Base-by-base conservation (phyloP, 768 basidiomycete genomes). In the Dioszegia hungarica region DNA sequence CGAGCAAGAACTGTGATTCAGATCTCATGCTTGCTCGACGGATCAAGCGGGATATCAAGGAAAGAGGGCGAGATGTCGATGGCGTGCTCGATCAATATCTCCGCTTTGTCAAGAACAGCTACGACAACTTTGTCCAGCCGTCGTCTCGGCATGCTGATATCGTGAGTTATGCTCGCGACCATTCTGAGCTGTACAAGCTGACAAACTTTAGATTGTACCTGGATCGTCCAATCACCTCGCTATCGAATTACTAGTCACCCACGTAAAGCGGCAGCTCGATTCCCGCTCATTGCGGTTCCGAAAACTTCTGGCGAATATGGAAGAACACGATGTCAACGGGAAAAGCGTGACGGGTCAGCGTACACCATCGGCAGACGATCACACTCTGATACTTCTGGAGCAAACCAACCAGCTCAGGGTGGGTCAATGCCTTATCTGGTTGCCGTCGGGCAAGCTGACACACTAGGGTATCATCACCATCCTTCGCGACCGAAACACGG, bases 181-280 rank as follows among this genome's bases (percentile, higher is more conserved):
- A n/a, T n/a, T n/a, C n/a, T n/a, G n/a, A n/a, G n/a, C n/a, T n/a
- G n/a, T n/a, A n/a, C n/a, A n/a, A n/a, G n/a, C n/a, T n/a, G n/a
- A n/a, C n/a, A n/a, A n/a, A n/a, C n/a, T n/a, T n/a, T 59, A 94
- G 92, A 93, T 97, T 62, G 93, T 99, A n/a, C 93, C 93, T 1
- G 94, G 94, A 2, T 83, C 84, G 2, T 85, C 90, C 62, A 98
- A 98, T 68, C 75, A 82, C 20, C 86, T 94, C 10, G 92, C 94
- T 3, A 91, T 95, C 53, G 93, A 95, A 59, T 80, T 99, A 36
- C 90, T 99, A 51, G 85, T 86, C 15, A 90, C 89, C 1, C 95
- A 98, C 70, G 84, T 98, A 56, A 83, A 85, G 25, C 83, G 86
- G 36, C 86, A 95, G 73, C 81, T 98, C 43, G 83, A 85, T 48